Evolutionary conservation across 1,284 basidiomycete species (phyloP).

Genomic region (Irpex sp.): DNA sequence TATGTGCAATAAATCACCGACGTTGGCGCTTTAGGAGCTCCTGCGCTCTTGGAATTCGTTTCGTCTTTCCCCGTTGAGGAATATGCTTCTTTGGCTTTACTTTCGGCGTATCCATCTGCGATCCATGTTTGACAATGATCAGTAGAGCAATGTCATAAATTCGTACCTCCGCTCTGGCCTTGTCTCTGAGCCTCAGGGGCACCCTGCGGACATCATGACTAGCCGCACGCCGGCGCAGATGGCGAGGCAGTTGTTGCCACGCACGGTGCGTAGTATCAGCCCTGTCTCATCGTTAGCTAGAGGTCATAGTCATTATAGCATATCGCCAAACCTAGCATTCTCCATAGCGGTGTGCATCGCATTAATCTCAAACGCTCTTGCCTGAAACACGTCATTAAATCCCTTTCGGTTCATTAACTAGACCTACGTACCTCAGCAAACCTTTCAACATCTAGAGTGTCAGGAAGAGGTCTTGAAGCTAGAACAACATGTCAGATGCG

Average conservation of each 20-base stretch:
- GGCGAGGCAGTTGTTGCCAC: constrained; percentile 88
- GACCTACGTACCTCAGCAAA: constrained; percentile 68
- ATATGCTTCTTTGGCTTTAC: constrained; percentile 47
- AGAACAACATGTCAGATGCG: not conserved
- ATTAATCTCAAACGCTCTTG: constrained; percentile 80
- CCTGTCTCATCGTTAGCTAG: constrained; percentile 13
- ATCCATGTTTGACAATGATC: not conserved
- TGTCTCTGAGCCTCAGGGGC: constrained; percentile 72
- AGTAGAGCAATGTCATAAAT: not conserved
- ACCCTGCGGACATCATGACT: constrained; percentile 89
- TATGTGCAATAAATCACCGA: constrained; percentile 27
- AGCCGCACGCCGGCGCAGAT: constrained; percentile 84
- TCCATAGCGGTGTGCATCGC: constrained; percentile 86
- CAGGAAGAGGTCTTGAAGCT: constrained; percentile 52
- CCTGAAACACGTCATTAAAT: constrained; percentile 35
- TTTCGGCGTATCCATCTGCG: constrained; percentile 73
- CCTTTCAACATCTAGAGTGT: constrained; percentile 77
- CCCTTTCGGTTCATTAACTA: not conserved
- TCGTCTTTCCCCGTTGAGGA: constrained; percentile 54
- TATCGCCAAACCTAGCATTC: constrained; percentile 52
- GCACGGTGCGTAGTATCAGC: constrained; percentile 67
- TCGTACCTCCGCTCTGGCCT: constrained; percentile 77
- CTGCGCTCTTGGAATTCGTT: constrained; percentile 44
- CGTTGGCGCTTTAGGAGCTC: constrained; percentile 63
- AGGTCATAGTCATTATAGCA: not conserved